These are phyloP conservation scores for Wickerhamomyces tratensis DNA, from an alignment of 805 yeast species.

Conservation along the genomic window DNA sequence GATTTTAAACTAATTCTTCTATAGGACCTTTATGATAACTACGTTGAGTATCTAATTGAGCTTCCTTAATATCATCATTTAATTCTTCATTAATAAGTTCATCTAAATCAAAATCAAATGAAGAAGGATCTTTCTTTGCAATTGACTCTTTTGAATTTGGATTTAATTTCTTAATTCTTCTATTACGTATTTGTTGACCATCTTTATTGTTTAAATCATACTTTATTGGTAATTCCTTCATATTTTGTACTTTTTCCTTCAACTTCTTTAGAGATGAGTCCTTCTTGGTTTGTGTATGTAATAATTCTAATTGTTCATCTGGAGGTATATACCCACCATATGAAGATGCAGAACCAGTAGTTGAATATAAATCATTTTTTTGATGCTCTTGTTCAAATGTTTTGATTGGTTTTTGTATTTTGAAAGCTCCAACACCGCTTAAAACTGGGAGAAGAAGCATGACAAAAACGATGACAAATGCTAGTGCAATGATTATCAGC, in stretches of 20 bases:
- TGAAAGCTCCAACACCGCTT: no score
- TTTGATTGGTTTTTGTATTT: no score
- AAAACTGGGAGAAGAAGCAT: conserved; percentile 7
- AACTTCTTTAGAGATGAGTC: conserved; percentile 4
- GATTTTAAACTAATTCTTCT: conserved; percentile 13
- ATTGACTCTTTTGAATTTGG: neutral
- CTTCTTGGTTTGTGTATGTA: conserved; percentile 4
- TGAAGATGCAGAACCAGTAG: neutral
- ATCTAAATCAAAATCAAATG: conserved; percentile 18
- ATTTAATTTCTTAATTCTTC: conserved; percentile 6
- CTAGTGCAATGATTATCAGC: no score
- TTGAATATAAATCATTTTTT: neutral
- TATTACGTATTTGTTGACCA: conserved; percentile 6
- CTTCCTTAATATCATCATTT: conserved; percentile 8
- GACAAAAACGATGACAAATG: conserved; percentile 28
- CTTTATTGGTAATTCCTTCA: conserved; percentile 14
- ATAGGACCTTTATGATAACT: conserved; percentile 4
- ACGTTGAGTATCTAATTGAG: conserved; percentile 4
- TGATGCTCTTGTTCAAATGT: conserved; percentile 14
- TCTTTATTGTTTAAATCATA: conserved; percentile 4
- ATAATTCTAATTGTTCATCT: conserved; percentile 11
- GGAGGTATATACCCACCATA: conserved; percentile 15
- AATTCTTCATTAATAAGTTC: conserved; percentile 14
- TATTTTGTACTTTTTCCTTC: conserved; percentile 5
- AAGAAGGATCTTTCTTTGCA: conserved; percentile 11